Evolutionary conservation across 2,329 filamentous ascomycete genomes (phyloP).

Genomic region (Aspergillus sp.): DNA sequence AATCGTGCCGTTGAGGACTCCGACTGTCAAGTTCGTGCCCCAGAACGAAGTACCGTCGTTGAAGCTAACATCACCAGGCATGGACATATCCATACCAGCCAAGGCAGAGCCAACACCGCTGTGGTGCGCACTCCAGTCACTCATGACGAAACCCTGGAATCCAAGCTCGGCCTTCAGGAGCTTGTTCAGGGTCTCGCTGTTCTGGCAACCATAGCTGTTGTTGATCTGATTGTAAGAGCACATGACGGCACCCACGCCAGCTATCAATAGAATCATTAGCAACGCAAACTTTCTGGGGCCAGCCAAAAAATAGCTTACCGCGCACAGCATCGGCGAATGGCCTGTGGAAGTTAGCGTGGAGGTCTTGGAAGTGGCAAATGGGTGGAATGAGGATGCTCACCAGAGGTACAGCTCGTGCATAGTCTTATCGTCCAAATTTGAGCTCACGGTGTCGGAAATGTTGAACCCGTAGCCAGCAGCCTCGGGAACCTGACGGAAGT

Average conservation of each 20-base stretch:
- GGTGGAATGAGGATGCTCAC: background rate
- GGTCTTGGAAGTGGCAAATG: background rate
- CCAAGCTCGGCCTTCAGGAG: slow-evolving; percentile 70
- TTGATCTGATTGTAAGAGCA: slow-evolving; percentile 74
- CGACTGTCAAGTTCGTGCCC: slow-evolving; percentile 84
- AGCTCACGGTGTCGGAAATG: slow-evolving; percentile 61
- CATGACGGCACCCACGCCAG: slow-evolving; percentile 67
- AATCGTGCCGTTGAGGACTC: slow-evolving; percentile 84
- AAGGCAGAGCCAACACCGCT: slow-evolving; percentile 65
- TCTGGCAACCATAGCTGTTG: slow-evolving; percentile 67
- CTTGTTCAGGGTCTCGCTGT: slow-evolving; percentile 59
- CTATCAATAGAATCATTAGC: slow-evolving; percentile 20
- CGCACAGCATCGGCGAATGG: slow-evolving; percentile 69
- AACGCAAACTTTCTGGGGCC: background rate
- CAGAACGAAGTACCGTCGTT: slow-evolving; percentile 72
- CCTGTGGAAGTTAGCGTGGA: slow-evolving; percentile 19
- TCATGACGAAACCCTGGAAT: slow-evolving; percentile 70
- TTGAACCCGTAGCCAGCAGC: slow-evolving; percentile 61
- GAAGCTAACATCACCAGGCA: slow-evolving; percentile 80
- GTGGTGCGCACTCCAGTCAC: slow-evolving; percentile 77
- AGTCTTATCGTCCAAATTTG: slow-evolving; percentile 63
- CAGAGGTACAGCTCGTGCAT: slow-evolving; percentile 65
- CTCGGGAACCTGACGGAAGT: slow-evolving; percentile 64
- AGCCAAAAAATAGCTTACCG: background rate
- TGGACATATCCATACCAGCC: slow-evolving; percentile 76